Evolutionary conservation across 768 basidiomycete species (phyloP), one percentile per base, ranked within the genome.

Genomic region (Mycena rosella): DNA sequence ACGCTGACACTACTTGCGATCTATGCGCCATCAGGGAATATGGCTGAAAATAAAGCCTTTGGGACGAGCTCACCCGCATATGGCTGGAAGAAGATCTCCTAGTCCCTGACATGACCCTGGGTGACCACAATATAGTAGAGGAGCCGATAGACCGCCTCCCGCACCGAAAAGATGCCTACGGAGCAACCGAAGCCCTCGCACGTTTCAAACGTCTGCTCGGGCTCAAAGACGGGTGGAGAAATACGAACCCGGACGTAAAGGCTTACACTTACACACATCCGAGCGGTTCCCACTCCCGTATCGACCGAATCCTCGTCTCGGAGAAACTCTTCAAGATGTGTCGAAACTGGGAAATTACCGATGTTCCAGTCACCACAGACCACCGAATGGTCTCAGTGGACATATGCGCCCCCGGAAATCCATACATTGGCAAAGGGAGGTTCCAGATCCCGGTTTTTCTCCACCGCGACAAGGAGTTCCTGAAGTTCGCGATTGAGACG

Each of bases 11-110:
- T 76, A 0, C 65, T 77, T 1, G 74, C 69, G 1, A 11, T 73
- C 0, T 77, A 77, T 14, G 73, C 77, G 3, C 77, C 74, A 0
- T 73, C 72, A 5, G 52, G 68, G 0, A 22, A 8, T 0, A 42
- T 17, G 18, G 17, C n/a, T 0, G 18, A 67, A 14, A 61, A 63
- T 48, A 0, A 13, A 2, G 10, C 0, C 0, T 78, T 60, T 78
- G 75, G 74, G 38, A 71, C 1, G 20, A 11, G 3, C 27, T 65
- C 8, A 27, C 24, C 5, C 1, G 26, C 0, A 1, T 56, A 14
- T 63, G 69, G 63, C 0, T 38, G 10, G n/a, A 9, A 5, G 13
- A 55, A 1, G 49, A 69, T 13, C 24, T 72, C 24, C 65, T 63
- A 0, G 24, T 56, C 15, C 69, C 71, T 1, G 67, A 70, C 13